A percentile compares a stretch with the other conserved stretches of the same genome.
These are phyloP conservation scores for Nepenthes mirabilis DNA, from an alignment of 148 eudicot species.

Conservation along the genomic window DNA sequence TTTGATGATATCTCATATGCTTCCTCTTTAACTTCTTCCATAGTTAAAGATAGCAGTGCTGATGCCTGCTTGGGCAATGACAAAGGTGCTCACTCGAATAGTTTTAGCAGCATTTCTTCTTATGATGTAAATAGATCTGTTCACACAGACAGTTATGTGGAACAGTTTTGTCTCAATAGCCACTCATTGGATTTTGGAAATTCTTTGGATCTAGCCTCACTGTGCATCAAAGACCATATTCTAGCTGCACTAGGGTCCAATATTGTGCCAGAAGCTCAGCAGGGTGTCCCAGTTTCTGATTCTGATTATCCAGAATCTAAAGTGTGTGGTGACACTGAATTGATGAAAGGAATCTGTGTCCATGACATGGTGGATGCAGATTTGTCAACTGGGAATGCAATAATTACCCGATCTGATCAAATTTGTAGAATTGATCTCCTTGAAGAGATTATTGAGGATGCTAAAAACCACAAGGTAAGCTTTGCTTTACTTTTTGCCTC, in stretches of 20 bases:
- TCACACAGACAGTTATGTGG: background rate
- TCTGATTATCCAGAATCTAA: slow-evolving; percentile 11
- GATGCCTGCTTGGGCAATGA: too few species aligned
- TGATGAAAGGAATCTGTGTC: background rate
- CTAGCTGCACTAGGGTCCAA: background rate
- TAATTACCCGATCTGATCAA: slow-evolving; percentile 28
- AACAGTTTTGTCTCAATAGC: background rate
- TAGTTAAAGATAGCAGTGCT: too few species aligned
- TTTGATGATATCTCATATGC: too few species aligned
- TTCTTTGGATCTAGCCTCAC: slow-evolving; percentile 4
- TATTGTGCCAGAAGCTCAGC: slow-evolving; percentile 6
- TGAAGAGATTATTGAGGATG: slow-evolving; percentile 37
- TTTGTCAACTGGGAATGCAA: slow-evolving; percentile 11
- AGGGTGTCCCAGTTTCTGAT: slow-evolving; percentile 1
- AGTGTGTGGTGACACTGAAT: slow-evolving; percentile 6
- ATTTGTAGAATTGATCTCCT: slow-evolving; percentile 25
- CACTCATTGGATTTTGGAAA: slow-evolving; percentile 7
- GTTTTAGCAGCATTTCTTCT: too few species aligned
- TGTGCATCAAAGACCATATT: slow-evolving; percentile 2
- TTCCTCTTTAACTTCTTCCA: too few species aligned
- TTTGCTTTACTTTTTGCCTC: too few species aligned
- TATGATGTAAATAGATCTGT: too few species aligned
- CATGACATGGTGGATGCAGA: slow-evolving; percentile 13
- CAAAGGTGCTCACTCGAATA: too few species aligned
- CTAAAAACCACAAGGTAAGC: slow-evolving; percentile 43